Evolutionary conservation across 306 rosid species (phyloP), one percentile per base, ranked within the genome.

Genomic region (Bauhinia variegata): DNA sequence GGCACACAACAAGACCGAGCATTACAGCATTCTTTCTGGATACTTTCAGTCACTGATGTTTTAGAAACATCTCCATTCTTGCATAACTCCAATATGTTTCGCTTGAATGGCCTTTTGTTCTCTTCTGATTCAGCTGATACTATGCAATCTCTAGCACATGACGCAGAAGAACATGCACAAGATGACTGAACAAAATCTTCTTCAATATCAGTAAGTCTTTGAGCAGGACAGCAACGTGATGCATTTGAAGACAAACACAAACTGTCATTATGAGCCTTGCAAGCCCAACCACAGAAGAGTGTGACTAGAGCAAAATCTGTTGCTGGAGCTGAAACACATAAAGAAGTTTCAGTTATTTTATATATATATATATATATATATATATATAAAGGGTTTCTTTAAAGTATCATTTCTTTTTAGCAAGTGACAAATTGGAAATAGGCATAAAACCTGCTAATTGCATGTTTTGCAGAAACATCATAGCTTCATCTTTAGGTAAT

Each of bases 221-320:
- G 76, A 61, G 87, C 95, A 67, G 89, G 86, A 75, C 99, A 95
- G 78, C 87, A 86, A 63, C 96, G 87, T 70, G 72, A 75, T 41
- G 65, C 84, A 77, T 86, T 85, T 71, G 89, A 85, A 71, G 96
- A 90, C 81, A 86, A 69, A 78, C 99, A 90, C 72, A 81, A 76
- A 67, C 96, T 95, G 41, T 86, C 81, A 38, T 83, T 95, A 75
- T 92, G 96, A 65, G 96, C 99, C 88, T 90, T 90, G 85, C 99
- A 95, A 77, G 97, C 95, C 99, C 99, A 95, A 62, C 99, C 99
- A 74, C 85, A 83, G 70, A 95, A 90, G 56, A 95, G 96, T 13
- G 99, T 90, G 74, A 90, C 89, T 78, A 95, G 60, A 79, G 99
- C 99, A 67, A 79, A 80, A 88, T 95, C 99, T 16, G 82, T 50